Conservation (phyloP, 352 stramenopile species). For the Pelagophyceae sp. region DNA sequence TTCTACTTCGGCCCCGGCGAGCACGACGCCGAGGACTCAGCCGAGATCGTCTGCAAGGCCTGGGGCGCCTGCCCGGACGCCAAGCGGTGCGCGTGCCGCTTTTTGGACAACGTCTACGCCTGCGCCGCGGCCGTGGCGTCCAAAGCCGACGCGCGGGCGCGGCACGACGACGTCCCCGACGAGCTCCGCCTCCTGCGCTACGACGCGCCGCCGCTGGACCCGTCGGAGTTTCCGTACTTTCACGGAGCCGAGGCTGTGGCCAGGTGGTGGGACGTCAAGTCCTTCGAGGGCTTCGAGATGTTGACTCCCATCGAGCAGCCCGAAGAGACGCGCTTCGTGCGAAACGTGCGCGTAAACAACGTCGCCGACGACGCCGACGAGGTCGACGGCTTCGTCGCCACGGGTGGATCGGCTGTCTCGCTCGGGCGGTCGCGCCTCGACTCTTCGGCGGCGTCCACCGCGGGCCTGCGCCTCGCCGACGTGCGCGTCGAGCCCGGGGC, state of each 20-base stretch:
- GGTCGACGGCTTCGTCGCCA: neutral
- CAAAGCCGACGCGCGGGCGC: neutral
- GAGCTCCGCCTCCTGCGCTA: neutral
- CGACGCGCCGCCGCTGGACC: neutral
- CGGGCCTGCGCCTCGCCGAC: neutral
- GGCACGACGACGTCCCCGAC: neutral
- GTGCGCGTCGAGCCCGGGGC: neutral
- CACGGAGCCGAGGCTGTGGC: neutral
- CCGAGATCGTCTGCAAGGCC: neutral
- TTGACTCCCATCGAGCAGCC: no score
- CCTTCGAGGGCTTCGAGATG: neutral
- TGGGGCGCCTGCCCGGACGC: neutral
- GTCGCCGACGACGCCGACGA: neutral
- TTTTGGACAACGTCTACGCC: neutral
- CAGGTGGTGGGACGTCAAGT: neutral
- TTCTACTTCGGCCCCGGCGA: neutral
- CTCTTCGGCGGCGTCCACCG: neutral
- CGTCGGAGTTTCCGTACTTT: neutral
- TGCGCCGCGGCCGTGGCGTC: neutral
- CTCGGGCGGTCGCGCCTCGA: neutral
- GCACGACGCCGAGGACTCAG: neutral
- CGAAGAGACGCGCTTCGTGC: neutral
- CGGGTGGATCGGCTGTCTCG: neutral
- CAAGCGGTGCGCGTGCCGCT: neutral
- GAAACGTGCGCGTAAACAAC: neutral